Conservation (phyloP, 345 rosid genomes). For the Noccaea caerulescens region DNA sequence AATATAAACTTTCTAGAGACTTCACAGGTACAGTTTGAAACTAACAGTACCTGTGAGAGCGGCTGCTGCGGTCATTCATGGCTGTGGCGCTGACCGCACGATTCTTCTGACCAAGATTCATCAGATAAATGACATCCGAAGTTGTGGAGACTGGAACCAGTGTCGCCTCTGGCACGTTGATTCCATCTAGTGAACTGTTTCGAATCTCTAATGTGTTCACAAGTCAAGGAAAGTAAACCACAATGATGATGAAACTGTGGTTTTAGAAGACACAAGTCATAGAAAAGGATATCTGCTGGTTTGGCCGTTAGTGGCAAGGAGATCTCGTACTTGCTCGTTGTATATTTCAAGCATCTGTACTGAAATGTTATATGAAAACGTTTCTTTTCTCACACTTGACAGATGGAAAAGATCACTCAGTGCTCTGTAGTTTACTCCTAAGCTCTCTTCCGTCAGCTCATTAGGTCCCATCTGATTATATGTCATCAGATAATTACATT, state of each 20-base stretch:
- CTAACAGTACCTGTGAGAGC: conserved; percentile 78
- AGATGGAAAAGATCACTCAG: conserved; percentile 77
- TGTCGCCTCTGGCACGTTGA: conserved; percentile 93
- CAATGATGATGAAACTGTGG: conserved; percentile 2
- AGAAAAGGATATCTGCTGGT: conserved; percentile 75
- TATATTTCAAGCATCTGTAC: conserved; percentile 98
- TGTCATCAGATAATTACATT: neutral
- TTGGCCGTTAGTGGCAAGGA: conserved; percentile 72
- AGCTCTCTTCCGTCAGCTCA: conserved; percentile 73
- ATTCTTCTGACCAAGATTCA: conserved; percentile 88
- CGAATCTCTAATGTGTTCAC: conserved; percentile 84
- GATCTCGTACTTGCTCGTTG: conserved; percentile 98
- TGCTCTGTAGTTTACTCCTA: conserved; percentile 96
- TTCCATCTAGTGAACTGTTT: conserved; percentile 82
- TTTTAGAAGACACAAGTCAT: conserved; percentile 9
- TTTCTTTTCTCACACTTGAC: conserved; percentile 67
- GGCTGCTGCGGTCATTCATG: conserved; percentile 93
- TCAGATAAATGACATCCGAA: conserved; percentile 75
- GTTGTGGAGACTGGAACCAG: conserved; percentile 81
- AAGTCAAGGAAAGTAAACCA: conserved; percentile 49
- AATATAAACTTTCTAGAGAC: conserved; percentile 4
- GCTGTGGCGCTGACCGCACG: conserved; percentile 89
- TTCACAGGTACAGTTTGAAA: neutral
- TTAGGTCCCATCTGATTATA: conserved; percentile 78
- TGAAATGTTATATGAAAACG: conserved; percentile 64